Conservation (phyloP, 345 rosid species). For the Psidium friedrichsthalianum region DNA sequence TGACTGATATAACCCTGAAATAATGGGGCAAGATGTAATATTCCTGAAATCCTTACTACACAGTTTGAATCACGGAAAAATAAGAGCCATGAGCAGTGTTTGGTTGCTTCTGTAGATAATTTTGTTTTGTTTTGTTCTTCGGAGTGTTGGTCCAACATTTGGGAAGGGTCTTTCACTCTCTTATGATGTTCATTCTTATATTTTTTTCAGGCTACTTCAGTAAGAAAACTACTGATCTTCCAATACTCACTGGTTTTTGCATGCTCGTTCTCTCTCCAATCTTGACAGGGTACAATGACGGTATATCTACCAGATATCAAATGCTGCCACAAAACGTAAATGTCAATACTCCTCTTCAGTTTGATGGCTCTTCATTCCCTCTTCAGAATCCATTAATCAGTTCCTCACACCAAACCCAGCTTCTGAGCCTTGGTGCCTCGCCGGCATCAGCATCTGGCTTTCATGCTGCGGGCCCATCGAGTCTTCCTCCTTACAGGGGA, state of each 20-base stretch:
- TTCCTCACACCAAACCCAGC: slow-evolving; percentile 22
- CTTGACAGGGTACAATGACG: slow-evolving; percentile 36
- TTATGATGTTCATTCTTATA: background rate
- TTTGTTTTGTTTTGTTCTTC: background rate
- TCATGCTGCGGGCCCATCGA: slow-evolving; percentile 29
- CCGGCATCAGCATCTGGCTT: slow-evolving; percentile 29
- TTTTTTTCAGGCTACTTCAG: background rate
- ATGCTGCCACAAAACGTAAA: slow-evolving; percentile 40
- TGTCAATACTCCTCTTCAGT: slow-evolving; percentile 28
- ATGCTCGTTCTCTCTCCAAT: background rate
- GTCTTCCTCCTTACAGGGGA: slow-evolving; percentile 24
- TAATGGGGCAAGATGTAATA: background rate
- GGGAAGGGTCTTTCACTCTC: background rate
- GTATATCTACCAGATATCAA: slow-evolving; percentile 25
- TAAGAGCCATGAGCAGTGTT: background rate
- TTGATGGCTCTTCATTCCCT: slow-evolving; percentile 35
- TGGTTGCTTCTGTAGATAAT: background rate
- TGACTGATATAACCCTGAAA: background rate
- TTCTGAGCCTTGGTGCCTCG: slow-evolving; percentile 21
- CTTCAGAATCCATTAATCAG: slow-evolving; percentile 28
- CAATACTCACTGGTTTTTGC: background rate
- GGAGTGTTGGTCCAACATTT: background rate
- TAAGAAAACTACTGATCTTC: background rate
- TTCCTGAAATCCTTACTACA: background rate
- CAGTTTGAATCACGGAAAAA: background rate